Evolutionary conservation across 2,329 filamentous ascomycete species (phyloP), one percentile per base, ranked within the genome.

Genomic region (Talaromyces sp.): DNA sequence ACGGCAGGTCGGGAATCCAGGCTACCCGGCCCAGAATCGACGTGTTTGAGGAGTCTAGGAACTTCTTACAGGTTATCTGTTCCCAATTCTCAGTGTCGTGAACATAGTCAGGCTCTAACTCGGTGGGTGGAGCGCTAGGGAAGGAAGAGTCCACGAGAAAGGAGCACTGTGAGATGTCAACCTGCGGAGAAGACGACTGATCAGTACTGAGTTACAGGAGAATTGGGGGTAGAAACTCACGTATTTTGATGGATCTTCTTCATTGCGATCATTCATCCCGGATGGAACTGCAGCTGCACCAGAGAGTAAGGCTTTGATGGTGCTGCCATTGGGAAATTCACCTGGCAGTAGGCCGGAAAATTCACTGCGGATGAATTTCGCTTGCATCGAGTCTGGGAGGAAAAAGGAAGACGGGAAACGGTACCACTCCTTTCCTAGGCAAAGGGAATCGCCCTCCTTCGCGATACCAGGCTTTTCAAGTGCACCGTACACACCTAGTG

Each of bases 391-490:
- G n/a, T 87, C 81, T 0, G 95, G 94, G 3, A 99, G 81, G 73
- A 95, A 92, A 79, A 92, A 98, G 0, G 93, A 96, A 0, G 90
- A 94, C 1, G 95, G 94, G 72, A 97, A 98, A 40, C 95, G 90
- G 75, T 99, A 97, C 95, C 95, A 99, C 73, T 99, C 95, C 73
- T 98, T 99, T 31, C 91, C 92, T 44, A 96, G 85, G 74, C 95
- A 99, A 2, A 99, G 86, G 18, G 82, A 87, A 65, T 91, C 89
- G 16, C 88, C 90, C 1, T 79, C 73, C 0, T 78, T 75, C 2
- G 86, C 84, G 5, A 90, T 68, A 0, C 80, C 83, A 8, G 78
- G 70, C 14, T 81, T 70, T 52, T 79, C 78, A 23, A 81, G 69
- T 1, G 79, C 73, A 14, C 77, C 78, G 23, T 85, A 83, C 60